phyloP scores from a whole-genome alignment of 352 stramenopile genomes.

The Phytophthora megakarya region DNA sequence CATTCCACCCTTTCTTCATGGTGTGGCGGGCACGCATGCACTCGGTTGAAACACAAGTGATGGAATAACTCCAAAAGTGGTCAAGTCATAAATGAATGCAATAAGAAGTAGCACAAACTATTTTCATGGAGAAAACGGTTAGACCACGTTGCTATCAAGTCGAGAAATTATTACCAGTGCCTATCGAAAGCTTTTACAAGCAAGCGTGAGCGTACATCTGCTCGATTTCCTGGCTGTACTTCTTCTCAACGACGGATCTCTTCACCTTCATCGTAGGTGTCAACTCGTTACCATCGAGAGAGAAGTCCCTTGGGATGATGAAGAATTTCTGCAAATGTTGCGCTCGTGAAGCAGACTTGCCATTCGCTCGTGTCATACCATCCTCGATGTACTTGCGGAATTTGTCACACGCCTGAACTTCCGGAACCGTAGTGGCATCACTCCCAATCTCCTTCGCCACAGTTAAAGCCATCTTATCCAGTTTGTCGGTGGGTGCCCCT shows the following conservation, averaged over 20 bases:
- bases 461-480: constrained; percentile 76
- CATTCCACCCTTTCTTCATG: constrained; percentile 32
- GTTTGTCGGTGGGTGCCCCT: constrained; percentile 60
- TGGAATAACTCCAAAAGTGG: constrained; percentile 18
- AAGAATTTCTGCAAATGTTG: constrained; percentile 82
- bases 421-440: constrained; percentile 73
- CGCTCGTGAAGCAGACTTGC: constrained; percentile 52
- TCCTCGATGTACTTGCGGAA: constrained; percentile 81
- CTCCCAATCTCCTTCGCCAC: constrained; percentile 66
- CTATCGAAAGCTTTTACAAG: constrained; percentile 3
- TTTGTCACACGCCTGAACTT: constrained; percentile 69
- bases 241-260: constrained; percentile 83
- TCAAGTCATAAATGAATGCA: constrained; percentile 1
- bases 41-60: constrained; percentile 7
- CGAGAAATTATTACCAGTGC: neutral
- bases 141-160: neutral
- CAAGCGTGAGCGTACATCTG: constrained; percentile 64
- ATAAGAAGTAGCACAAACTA: constrained; percentile 8
- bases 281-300: constrained; percentile 86
- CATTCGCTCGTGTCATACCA: constrained; percentile 67
- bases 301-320: constrained; percentile 84
- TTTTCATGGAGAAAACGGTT: constrained; percentile 26
- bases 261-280: constrained; percentile 96
- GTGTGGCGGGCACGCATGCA: neutral
- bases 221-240: constrained; percentile 89